Evolutionary conservation across 129 eudicot species (phyloP).

Genomic region (Centaurea solstitialis): DNA sequence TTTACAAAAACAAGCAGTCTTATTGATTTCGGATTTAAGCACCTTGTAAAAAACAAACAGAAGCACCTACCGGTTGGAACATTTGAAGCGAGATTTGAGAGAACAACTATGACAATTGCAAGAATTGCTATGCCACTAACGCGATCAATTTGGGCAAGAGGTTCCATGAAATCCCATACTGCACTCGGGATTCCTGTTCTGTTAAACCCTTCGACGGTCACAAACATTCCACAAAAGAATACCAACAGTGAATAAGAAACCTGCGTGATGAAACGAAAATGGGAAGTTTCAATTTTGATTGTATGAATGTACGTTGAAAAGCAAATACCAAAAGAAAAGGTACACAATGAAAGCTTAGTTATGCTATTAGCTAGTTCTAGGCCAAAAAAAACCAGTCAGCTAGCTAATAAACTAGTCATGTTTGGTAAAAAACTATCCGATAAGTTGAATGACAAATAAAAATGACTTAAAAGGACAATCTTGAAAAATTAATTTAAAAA

Average conservation of each 20-base stretch:
- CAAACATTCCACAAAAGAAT: constrained; percentile 94
- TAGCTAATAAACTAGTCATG: not conserved
- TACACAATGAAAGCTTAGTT: not conserved
- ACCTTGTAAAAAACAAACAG: not conserved
- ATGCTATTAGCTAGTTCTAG: not conserved
- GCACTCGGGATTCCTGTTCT: constrained; percentile 86
- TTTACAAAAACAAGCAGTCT: too few relatives aligned
- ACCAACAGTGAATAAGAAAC: constrained; percentile 87
- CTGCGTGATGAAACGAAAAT: constrained; percentile 34
- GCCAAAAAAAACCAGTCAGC: not conserved
- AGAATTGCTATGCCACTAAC: constrained; percentile 60
- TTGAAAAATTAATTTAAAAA: too few relatives aligned
- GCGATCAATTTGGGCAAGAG: constrained; percentile 65
- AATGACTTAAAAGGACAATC: not conserved
- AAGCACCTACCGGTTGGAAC: constrained; percentile 81
- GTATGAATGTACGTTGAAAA: not conserved
- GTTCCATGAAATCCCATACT: constrained; percentile 87
- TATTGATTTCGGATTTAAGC: not conserved
- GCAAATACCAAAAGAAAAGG: not conserved
- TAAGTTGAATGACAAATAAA: not conserved
- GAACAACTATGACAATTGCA: constrained; percentile 66
- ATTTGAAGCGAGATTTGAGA: constrained; percentile 88
- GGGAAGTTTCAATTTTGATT: constrained; percentile 1
- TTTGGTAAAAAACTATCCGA: not conserved
- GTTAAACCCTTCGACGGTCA: constrained; percentile 89